phyloP scores from a whole-genome alignment of 192 early-diverging fungal genomes.

The Obelidium mucronatum region DNA sequence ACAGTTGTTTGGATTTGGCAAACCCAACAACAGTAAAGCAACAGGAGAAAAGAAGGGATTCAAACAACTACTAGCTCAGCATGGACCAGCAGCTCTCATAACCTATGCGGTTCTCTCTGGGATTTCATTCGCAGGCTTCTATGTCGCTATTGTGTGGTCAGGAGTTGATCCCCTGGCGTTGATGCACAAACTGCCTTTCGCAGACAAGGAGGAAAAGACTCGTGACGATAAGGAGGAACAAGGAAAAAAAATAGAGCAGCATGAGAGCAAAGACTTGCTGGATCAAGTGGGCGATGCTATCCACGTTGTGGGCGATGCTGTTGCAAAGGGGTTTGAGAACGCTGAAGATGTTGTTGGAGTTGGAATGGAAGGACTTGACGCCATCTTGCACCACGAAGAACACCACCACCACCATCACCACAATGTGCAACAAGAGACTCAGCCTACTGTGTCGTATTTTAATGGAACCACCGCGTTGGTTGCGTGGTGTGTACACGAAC shows the following conservation, averaged over 20 bases:
- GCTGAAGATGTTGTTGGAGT: not conserved
- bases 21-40: no score
- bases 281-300: not conserved
- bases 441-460: not conserved
- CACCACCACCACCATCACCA: not conserved
- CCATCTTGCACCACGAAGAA: not conserved
- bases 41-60: not conserved
- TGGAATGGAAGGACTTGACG: not conserved
- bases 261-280: not conserved
- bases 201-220: not conserved
- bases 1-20: no score
- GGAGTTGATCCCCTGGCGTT: not conserved
- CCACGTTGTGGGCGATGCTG: not conserved
- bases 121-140: slow-evolving; percentile 40
- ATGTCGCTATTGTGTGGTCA: slow-evolving; percentile 15
- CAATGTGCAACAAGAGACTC: not conserved
- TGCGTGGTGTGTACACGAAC: slow-evolving; percentile 39
- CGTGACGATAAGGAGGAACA: not conserved
- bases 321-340: not conserved
- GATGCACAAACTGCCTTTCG: slow-evolving; percentile 17
- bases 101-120: slow-evolving; percentile 39
- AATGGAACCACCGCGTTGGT: slow-evolving; percentile 36
- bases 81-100: slow-evolving; percentile 41
- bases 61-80: slow-evolving; percentile 31
- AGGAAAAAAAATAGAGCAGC: not conserved